phyloP scores from a whole-genome alignment of 2,329 filamentous ascomycete genomes.

The Aspergillus costaricaensis region DNA sequence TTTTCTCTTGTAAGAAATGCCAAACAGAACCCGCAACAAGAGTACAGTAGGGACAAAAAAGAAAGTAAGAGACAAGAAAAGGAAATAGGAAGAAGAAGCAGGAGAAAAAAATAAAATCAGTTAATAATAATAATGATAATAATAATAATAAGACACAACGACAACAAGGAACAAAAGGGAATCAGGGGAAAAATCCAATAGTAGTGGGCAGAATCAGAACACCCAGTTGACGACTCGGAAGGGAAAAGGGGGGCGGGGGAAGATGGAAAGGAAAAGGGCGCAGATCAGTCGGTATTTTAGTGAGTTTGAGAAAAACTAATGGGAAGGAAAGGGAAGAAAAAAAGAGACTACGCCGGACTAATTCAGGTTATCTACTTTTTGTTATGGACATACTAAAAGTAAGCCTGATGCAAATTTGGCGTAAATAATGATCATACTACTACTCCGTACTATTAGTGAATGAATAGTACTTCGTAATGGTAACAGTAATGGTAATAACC shows the following conservation, averaged over 20 bases:
- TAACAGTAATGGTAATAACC: neutral
- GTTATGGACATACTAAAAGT: neutral
- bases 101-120: neutral
- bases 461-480: neutral
- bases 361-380: neutral
- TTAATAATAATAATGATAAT: no score
- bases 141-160: no score
- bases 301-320: neutral
- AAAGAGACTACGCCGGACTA: neutral
- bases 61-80: neutral
- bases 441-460: neutral
- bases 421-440: neutral
- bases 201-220: slow-evolving; percentile 11
- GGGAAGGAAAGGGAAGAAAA: neutral
- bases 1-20: neutral
- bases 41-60: neutral
- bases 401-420: neutral
- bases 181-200: slow-evolving; percentile 10
- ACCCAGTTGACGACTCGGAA: slow-evolving; percentile 3
- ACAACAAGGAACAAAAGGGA: slow-evolving; percentile 9
- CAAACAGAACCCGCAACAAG: neutral
- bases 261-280: slow-evolving; percentile 2
- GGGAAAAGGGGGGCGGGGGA: neutral
- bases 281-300: neutral
- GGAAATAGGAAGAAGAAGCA: neutral